Base-by-base conservation (phyloP, 2,329 filamentous ascomycete species). In the Claviceps fusiformis region DNA sequence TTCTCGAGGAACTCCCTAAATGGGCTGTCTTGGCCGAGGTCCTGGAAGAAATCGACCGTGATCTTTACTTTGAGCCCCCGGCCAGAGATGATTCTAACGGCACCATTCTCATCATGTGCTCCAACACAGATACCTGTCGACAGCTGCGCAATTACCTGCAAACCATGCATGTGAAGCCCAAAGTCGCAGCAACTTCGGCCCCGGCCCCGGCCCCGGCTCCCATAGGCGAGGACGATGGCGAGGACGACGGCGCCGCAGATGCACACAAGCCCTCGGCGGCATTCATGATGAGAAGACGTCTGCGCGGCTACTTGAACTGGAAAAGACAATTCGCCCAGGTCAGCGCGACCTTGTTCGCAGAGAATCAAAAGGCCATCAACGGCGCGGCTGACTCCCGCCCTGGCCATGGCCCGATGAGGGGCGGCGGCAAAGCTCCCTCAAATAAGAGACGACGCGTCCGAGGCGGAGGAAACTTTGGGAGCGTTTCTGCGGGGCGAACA, bases 101-200 rank as follows among this genome's bases (percentile, higher is more conserved):
- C n/a, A 89, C 88, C 2, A 89, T 95, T 52, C 73, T 98, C 39
- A 89, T 98, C 67, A 97, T 98, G 93, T 97, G 92, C 65, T 85
- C 86, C 31, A 92, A 95, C 63, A 83, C 87, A 55, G 82, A 84
- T 55, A 95, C 89, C 9, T 95, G 89, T 64, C 81, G 86, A 15
- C 93, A 98, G 63, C 75, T 98, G 46, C 83, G 89, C 59, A 92
- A 97, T 66, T 97, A 92, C 66, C 73, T 98, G 24, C 87, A 95
- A 67, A 90, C 83, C 7, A 96, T 95, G 89, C 82, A 95, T 64
- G 78, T 91, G 33, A 82, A 80, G 54, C 77, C 82, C 54, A 77
- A 68, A 63, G 66, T 64, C 48, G 10, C 35, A 37, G 70, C 71
- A 44, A n/a, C 5, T 35, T 52, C 54, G 17, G 52, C 6, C 17